Evolutionary conservation across 805 yeast species (phyloP), one percentile per base, ranked within the genome.

Genomic region (Wickerhamomyces subpelliculosus): DNA sequence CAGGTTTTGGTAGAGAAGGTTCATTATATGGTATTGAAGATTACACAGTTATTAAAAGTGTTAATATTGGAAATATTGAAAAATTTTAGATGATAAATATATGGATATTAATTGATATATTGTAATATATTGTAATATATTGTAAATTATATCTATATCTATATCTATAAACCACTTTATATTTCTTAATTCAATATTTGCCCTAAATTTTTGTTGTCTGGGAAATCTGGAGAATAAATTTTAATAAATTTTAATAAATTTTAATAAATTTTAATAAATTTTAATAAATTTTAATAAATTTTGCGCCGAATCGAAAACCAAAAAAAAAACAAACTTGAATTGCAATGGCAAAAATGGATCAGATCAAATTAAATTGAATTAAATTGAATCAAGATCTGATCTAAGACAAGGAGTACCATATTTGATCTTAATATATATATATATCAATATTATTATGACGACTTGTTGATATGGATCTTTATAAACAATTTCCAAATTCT

Each of bases 1-100:
- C 81, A 20, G 86, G 86, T 0, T 78, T 76, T 53, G 86, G 86
- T 25, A 72, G 84, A 58, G 86, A 80, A 57, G 84, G 84, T 14
- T 73, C 81, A 2, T 57, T 70, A 38, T 68, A 68, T 48, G 86
- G 85, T 27, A 56, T 80, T 43, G 82, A 76, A 25, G 84, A 78
- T 54, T 77, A 75, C 52, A 64, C 72, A 27, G 69, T 70, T 14
- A 59, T 73, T 37, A 76, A 76, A 53, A 62, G 78, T 9, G 62
- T 75, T 29, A 70, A 68, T 21, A 61, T 74, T 27, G 80, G 80
- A 35, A 63, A 67, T 8, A 25, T 46, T 27, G 29, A 36, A 28
- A 31, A 39, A 16, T 21, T 46, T 4, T 14, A 4, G 29, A n/a
- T 27, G 18, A 13, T 27, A 13, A 14, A 14, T 27, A 14, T 5